A percentile compares a stretch with the other conserved stretches of the same genome.
These are phyloP conservation scores for Sporodiniella umbellata DNA, from an alignment of 371 early-diverging fungal species.

Conservation along the genomic window DNA sequence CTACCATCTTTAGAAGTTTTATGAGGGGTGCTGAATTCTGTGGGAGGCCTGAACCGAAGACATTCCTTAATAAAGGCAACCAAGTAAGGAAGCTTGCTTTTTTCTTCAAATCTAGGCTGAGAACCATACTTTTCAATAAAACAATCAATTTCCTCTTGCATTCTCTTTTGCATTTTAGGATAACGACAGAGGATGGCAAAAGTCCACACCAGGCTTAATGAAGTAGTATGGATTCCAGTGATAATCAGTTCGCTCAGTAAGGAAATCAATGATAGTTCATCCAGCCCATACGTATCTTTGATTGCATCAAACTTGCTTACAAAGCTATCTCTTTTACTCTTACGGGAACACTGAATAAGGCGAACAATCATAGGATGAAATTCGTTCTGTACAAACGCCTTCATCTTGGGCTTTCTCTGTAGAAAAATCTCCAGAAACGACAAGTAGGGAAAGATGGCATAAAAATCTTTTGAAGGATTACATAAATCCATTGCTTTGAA, in stretches of 20 bases:
- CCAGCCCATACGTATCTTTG: constrained; percentile 4
- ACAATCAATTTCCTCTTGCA: constrained; percentile 1
- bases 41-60: constrained; percentile 3
- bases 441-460: constrained; percentile 3
- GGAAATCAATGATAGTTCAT: constrained; percentile 9
- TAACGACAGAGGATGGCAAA: constrained; percentile 6
- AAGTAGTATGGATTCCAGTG: neutral
- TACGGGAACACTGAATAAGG: constrained; percentile 3
- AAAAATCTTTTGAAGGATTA: neutral
- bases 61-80: constrained; percentile 4
- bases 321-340: constrained; percentile 2
- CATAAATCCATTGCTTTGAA: too few relatives aligned
- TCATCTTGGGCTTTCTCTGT: constrained; percentile 1
- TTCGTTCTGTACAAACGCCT: too few relatives aligned
- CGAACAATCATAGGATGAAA: neutral
- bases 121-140: constrained; percentile 2
- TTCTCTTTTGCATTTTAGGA: constrained; percentile 6
- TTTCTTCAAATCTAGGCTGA: constrained; percentile 5
- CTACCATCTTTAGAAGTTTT: constrained; percentile 3
- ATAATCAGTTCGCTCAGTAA: constrained; percentile 12
- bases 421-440: constrained; percentile 9
- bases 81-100: constrained; percentile 5
- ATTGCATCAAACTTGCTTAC: constrained; percentile 8
- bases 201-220: constrained; percentile 1
- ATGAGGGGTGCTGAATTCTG: neutral